phyloP scores from a whole-genome alignment of 108 stramenopile species.

The Cyclotella sp. region DNA sequence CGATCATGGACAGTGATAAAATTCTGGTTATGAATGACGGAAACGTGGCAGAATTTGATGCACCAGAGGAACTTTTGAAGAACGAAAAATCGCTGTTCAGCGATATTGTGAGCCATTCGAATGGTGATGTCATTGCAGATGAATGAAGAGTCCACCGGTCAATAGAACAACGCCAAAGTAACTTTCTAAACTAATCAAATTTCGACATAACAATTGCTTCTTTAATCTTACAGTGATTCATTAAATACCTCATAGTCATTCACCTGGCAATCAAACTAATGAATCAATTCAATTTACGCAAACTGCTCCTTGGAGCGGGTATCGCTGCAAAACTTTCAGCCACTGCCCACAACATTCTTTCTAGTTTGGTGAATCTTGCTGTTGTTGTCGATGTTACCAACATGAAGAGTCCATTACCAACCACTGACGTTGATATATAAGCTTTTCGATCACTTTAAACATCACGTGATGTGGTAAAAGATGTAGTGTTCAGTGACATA shows the following conservation, averaged over 20 bases:
- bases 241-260: no score
- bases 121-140: constrained; percentile 36
- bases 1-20: constrained; percentile 94
- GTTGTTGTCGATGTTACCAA: constrained; percentile 71
- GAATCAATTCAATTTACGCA: constrained; percentile 42
- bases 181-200: no score
- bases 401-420: constrained; percentile 53
- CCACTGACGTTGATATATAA: constrained; percentile 48
- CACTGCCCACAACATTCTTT: constrained; percentile 51
- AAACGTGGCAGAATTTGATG: constrained; percentile 77
- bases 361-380: constrained; percentile 60
- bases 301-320: constrained; percentile 59
- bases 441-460: constrained; percentile 63
- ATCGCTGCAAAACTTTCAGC: constrained; percentile 60
- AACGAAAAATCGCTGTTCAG: constrained; percentile 74
- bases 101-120: constrained; percentile 77
- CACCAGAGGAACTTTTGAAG: constrained; percentile 85
- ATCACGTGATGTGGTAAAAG: background rate
- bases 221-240: no score
- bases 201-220: no score
- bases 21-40: constrained; percentile 93
- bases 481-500: background rate
- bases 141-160: background rate
- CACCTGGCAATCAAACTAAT: background rate
- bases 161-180: no score